Conservation (phyloP, 805 yeast genomes). For the Candida montana region DNA sequence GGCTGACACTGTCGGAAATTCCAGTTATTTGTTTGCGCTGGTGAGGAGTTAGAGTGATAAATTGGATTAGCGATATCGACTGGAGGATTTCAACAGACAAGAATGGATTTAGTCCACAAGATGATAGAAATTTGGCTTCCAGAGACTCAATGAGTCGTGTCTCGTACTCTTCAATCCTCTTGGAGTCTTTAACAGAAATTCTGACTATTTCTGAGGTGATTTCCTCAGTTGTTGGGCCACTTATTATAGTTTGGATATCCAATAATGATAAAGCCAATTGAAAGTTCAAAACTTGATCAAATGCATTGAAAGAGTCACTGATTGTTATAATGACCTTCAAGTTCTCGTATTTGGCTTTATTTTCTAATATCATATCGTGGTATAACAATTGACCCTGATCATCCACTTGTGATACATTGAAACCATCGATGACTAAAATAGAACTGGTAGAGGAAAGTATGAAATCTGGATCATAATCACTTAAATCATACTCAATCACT, state of each 20-base stretch:
- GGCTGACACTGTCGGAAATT: neutral
- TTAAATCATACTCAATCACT: conserved; percentile 16
- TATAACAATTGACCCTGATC: conserved; percentile 6
- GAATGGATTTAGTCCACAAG: conserved; percentile 18
- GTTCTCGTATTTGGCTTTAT: conserved; percentile 1
- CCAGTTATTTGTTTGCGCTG: conserved; percentile 3
- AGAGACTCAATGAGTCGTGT: neutral
- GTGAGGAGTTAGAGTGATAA: conserved; percentile 3
- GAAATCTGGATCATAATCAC: conserved; percentile 14
- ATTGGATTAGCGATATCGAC: conserved; percentile 3
- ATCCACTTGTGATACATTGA: conserved; percentile 12
- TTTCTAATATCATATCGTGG: conserved; percentile 4
- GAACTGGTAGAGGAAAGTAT: conserved; percentile 12
- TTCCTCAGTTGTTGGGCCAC: neutral
- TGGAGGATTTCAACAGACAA: conserved; percentile 7
- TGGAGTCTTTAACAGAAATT: neutral
- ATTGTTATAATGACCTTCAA: conserved; percentile 9
- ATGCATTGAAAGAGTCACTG: neutral
- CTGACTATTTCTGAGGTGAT: conserved; percentile 9
- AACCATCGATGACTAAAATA: conserved; percentile 9
- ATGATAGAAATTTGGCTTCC: conserved; percentile 7
- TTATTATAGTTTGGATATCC: conserved; percentile 6
- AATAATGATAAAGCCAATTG: conserved; percentile 15
- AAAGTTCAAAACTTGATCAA: conserved; percentile 9
- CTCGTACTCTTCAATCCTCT: neutral